Evolutionary conservation across 345 rosid species (phyloP).

Genomic region (Salix caprea): DNA sequence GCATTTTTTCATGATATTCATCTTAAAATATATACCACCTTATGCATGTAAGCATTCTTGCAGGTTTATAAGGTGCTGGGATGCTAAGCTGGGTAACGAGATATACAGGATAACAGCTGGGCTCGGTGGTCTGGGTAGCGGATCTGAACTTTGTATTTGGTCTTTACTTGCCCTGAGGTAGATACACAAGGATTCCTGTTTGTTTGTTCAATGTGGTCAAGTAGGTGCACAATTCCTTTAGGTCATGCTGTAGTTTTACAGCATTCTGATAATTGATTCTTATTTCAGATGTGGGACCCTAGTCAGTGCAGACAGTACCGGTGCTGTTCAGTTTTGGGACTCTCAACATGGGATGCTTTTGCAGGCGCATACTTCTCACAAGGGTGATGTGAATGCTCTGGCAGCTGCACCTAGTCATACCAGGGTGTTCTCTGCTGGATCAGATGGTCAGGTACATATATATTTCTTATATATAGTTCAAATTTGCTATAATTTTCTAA

Average conservation of each 20-base stretch:
- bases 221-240: neutral
- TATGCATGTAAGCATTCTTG: constrained; percentile 14
- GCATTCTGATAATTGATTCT: constrained; percentile 13
- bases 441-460: constrained; percentile 80
- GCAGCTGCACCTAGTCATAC: constrained; percentile 83
- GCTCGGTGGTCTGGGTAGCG: constrained; percentile 66
- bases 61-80: constrained; percentile 95
- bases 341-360: constrained; percentile 75
- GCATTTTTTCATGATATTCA: neutral
- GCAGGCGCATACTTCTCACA: constrained; percentile 74
- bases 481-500: neutral
- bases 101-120: constrained; percentile 79
- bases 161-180: constrained; percentile 86
- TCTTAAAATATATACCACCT: constrained; percentile 1
- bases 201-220: neutral
- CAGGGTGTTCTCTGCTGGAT: constrained; percentile 86
- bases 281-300: constrained; percentile 60
- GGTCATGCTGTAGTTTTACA: neutral
- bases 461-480: neutral
- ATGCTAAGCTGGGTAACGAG: constrained; percentile 58
- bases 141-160: constrained; percentile 75
- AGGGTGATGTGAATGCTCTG: constrained; percentile 81
- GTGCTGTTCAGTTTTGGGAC: constrained; percentile 94
- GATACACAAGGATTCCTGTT: neutral
- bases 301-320: constrained; percentile 92